phyloP scores from a whole-genome alignment of 768 basidiomycete genomes.

The Rickenella mellea region DNA sequence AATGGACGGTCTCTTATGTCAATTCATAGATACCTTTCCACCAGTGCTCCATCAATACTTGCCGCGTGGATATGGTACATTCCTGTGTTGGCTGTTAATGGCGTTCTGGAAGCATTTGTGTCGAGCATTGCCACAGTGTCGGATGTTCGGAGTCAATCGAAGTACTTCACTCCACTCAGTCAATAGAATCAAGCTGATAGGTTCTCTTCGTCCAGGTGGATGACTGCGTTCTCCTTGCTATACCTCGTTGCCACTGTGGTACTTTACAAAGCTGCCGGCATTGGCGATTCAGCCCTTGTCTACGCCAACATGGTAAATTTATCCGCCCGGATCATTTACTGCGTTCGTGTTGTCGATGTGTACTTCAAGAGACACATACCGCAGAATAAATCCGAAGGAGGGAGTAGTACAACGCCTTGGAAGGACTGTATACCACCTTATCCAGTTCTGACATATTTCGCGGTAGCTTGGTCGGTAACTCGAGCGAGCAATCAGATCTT shows the following conservation, averaged over 20 bases:
- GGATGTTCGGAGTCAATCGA: conserved; percentile 64
- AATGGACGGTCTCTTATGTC: not conserved
- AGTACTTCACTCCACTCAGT: conserved; percentile 21
- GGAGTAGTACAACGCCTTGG: too few species aligned
- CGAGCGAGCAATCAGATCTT: too few species aligned
- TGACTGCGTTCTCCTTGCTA: conserved; percentile 63
- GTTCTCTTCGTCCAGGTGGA: conserved; percentile 39
- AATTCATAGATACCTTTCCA: conserved; percentile 50
- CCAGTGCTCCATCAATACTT: conserved; percentile 75
- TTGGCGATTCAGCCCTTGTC: conserved; percentile 64
- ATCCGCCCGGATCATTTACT: conserved; percentile 48
- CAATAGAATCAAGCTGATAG: conserved; percentile 3
- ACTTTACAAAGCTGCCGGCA: conserved; percentile 30
- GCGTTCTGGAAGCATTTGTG: conserved; percentile 85
- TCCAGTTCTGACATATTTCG: too few species aligned
- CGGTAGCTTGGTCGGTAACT: too few species aligned
- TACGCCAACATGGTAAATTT: conserved; percentile 71
- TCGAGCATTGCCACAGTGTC: conserved; percentile 61
- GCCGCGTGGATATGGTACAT: conserved; percentile 80
- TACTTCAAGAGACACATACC: too few species aligned
- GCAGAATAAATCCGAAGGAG: not conserved
- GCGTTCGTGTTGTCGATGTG: not conserved
- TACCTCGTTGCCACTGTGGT: conserved; percentile 50
- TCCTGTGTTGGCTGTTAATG: conserved; percentile 84
- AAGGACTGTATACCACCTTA: too few species aligned